A percentile compares a stretch with the other conserved stretches of the same genome.
Evolutionary conservation across 2,329 filamentous ascomycete species (phyloP).

Genomic region (Pestalotiopsis sp.): DNA sequence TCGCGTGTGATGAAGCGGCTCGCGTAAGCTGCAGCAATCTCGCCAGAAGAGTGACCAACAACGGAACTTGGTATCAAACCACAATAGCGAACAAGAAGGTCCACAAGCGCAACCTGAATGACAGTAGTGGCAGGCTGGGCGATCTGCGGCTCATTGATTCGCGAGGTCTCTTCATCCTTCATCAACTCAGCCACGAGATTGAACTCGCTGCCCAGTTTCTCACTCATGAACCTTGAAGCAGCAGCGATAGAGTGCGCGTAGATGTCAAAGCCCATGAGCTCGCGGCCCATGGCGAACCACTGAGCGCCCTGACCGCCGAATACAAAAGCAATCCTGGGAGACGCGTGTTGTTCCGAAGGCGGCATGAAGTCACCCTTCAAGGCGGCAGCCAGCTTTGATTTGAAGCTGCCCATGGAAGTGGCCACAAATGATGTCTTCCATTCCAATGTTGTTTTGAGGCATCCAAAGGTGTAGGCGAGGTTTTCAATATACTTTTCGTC

Average conservation of each 20-base stretch:
- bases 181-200: conserved; percentile 36
- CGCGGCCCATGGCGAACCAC: conserved; percentile 40
- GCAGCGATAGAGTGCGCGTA: conserved; percentile 30
- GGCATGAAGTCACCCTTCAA: conserved; percentile 15
- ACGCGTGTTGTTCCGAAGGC: conserved; percentile 16
- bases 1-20: conserved; percentile 27
- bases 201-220: conserved; percentile 24
- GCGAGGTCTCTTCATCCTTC: conserved; percentile 25
- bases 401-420: conserved; percentile 35
- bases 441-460: conserved; percentile 46
- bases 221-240: conserved; percentile 31
- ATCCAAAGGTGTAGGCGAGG: conserved; percentile 49
- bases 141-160: conserved; percentile 36
- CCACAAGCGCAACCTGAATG: conserved; percentile 32
- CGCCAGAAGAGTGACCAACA: conserved; percentile 38
- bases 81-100: conserved; percentile 26
- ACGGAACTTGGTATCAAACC: conserved; percentile 27
- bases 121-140: conserved; percentile 33
- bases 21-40: conserved; percentile 36
- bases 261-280: conserved; percentile 32
- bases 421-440: conserved; percentile 45
- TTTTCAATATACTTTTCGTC: conserved; percentile 33
- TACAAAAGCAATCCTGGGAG: conserved; percentile 26
- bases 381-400: conserved; percentile 18
- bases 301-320: conserved; percentile 41